Evolutionary conservation across 331 rosid genomes (phyloP).

Genomic region (Cydonia oblonga): DNA sequence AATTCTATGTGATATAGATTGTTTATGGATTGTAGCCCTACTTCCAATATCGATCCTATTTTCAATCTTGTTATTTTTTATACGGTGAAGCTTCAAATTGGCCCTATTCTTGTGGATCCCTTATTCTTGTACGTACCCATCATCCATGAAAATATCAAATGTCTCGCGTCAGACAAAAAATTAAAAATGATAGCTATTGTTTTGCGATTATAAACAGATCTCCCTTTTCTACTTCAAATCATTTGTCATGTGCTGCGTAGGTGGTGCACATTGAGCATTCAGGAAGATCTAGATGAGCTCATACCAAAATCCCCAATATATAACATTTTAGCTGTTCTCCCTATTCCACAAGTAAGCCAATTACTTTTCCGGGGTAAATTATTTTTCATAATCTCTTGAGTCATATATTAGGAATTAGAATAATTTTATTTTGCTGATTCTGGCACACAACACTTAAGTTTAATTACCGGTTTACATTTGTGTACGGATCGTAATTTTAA

Average conservation of each 20-base stretch:
- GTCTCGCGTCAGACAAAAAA: background rate
- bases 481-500: background rate
- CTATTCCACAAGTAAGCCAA: background rate
- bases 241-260: background rate
- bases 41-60: too few species aligned
- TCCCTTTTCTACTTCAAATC: too few species aligned
- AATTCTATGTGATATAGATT: too few species aligned
- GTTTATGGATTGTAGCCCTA: too few species aligned
- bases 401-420: background rate
- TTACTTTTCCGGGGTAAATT: too few species aligned
- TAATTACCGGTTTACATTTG: too few species aligned
- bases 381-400: background rate
- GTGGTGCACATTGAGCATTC: too few species aligned
- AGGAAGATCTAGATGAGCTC: too few species aligned
- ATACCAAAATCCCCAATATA: too few species aligned
- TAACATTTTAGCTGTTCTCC: too few species aligned
- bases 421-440: background rate
- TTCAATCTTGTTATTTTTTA: too few species aligned
- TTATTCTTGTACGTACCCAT: background rate
- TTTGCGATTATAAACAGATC: background rate
- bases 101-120: background rate
- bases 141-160: background rate
- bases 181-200: background rate
- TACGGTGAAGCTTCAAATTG: fast-evolving
- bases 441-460: too few species aligned